Evolutionary conservation across 2,329 filamentous ascomycete genomes (phyloP), one percentile per base, ranked within the genome.

Genomic region (Metarhizium brunneum): DNA sequence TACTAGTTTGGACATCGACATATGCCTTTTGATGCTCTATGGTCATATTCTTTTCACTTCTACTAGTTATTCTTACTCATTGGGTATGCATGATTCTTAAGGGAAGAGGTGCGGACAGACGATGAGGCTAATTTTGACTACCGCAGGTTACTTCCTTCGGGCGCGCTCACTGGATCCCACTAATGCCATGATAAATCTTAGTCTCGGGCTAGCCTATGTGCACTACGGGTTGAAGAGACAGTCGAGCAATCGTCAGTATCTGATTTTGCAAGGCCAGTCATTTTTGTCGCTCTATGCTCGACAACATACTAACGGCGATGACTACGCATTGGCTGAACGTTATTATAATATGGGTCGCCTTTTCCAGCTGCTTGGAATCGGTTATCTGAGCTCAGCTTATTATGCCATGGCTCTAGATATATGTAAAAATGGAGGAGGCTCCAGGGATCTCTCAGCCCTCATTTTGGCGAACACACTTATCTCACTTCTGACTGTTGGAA

Each of bases 191-290:
- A 81, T 96, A 60, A 87, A 90, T 59, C 80, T 99, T 11, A 88
- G 83, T 62, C 85, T 96, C 29, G 91, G 86, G 0, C 80, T 94
- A 13, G 86, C 86, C 35, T 97, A 96, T 68, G 82, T 96, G 43
- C 90, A 96, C 68, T 88, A 94, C 67, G 86, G 88, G 0, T 80
- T 96, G 65, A 96, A 97, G 69, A 82, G 92, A 2, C 90, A 95
- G 69, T 85, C 87, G 0, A 90, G 92, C 50, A 97, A 97, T 67
- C 79, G 94, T 2, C 92, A 97, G 66, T 92, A 89, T 65, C 82
- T 91, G 45, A 84, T 96, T 47, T 78, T 90, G 60, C 92, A 97
- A 68, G 94, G 91, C 0, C 79, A 96, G 52, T 77, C 85, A 0
- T 96, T 96, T 64, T 72, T 97, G 56, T 82, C 64, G 4, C 62